A percentile compares a stretch with the other conserved stretches of the same genome.
Evolutionary conservation across 148 eudicot species (phyloP).

Genomic region (Simmondsia chinensis): DNA sequence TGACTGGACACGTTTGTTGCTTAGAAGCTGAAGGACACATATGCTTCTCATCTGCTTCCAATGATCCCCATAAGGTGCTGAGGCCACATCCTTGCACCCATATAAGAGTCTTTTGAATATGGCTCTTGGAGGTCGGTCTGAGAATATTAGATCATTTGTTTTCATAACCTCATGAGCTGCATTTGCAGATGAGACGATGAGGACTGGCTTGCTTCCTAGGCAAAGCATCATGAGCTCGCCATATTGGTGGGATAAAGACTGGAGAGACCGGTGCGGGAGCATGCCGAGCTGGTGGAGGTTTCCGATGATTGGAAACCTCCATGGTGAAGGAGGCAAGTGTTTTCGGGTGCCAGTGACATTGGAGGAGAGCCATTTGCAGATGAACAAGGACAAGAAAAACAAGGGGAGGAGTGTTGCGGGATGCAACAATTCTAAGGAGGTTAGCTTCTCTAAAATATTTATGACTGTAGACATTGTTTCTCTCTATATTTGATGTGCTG

Average conservation of each 20-base stretch:
- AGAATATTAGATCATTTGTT: slow-evolving; percentile 24
- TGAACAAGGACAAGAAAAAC: background rate
- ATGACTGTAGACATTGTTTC: no score
- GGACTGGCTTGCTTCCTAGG: slow-evolving; percentile 18
- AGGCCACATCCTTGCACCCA: slow-evolving; percentile 11
- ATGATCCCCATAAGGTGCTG: slow-evolving; percentile 23
- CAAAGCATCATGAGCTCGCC: slow-evolving; percentile 33
- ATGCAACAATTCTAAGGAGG: no score
- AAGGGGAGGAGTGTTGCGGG: background rate
- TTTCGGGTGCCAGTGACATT: background rate
- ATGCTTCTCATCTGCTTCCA: slow-evolving; percentile 34
- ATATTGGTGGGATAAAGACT: slow-evolving; percentile 12
- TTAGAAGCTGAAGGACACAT: slow-evolving; percentile 23
- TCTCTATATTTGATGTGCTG: no score
- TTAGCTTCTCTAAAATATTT: no score
- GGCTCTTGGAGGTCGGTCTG: slow-evolving; percentile 10
- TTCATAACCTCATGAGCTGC: slow-evolving; percentile 28
- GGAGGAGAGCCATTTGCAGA: slow-evolving; percentile 1
- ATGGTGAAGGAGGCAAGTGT: slow-evolving; percentile 25
- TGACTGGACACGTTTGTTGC: slow-evolving; percentile 17
- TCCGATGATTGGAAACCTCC: slow-evolving; percentile 33
- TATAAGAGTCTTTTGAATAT: slow-evolving; percentile 7
- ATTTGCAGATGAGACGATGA: slow-evolving; percentile 25
- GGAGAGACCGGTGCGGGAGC: slow-evolving; percentile 20
- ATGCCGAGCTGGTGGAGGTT: slow-evolving; percentile 30